Conservation (phyloP, 2,329 filamentous ascomycete species). For the Aspergillus candidus region DNA sequence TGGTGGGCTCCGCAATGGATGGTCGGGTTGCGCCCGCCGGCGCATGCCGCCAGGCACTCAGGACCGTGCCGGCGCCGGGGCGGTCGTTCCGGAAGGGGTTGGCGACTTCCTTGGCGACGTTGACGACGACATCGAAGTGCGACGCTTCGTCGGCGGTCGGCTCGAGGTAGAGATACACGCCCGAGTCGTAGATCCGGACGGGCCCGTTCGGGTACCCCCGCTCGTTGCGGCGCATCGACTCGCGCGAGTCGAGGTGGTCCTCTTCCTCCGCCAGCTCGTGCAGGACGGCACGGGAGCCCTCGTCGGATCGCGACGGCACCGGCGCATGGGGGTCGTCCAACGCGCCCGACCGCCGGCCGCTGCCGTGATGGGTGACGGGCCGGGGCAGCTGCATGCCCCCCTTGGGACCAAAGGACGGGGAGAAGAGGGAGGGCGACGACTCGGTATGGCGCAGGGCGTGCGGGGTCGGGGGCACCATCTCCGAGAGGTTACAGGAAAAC, state of each 20-base stretch:
- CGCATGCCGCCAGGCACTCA: slow-evolving; percentile 46
- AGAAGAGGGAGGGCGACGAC: slow-evolving; percentile 55
- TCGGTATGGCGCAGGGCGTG: slow-evolving; percentile 54
- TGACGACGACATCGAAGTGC: slow-evolving; percentile 58
- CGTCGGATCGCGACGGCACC: slow-evolving; percentile 21
- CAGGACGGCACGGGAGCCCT: slow-evolving; percentile 27
- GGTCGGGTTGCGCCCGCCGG: slow-evolving; percentile 26
- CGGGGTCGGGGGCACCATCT: slow-evolving; percentile 55
- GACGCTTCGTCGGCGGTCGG: slow-evolving; percentile 55
- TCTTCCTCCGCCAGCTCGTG: slow-evolving; percentile 49
- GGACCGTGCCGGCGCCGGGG: slow-evolving; percentile 33
- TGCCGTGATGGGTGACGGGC: slow-evolving; percentile 28
- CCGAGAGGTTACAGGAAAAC: slow-evolving; percentile 43
- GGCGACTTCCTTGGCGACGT: slow-evolving; percentile 59
- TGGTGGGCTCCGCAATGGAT: slow-evolving; percentile 37
- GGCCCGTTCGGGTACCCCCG: slow-evolving; percentile 60
- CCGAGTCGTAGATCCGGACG: slow-evolving; percentile 57
- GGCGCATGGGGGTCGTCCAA: slow-evolving; percentile 27
- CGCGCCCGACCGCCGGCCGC: slow-evolving; percentile 21
- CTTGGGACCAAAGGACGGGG: slow-evolving; percentile 44
- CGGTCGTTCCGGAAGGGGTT: slow-evolving; percentile 48
- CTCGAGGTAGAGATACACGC: slow-evolving; percentile 58
- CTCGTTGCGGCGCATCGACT: slow-evolving; percentile 57
- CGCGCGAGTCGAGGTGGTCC: slow-evolving; percentile 41
- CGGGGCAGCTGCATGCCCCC: slow-evolving; percentile 49